These are phyloP conservation scores for Ensete glaucum DNA, from an alignment of 176 grass and related monocot genomes.

Conservation along the genomic window DNA sequence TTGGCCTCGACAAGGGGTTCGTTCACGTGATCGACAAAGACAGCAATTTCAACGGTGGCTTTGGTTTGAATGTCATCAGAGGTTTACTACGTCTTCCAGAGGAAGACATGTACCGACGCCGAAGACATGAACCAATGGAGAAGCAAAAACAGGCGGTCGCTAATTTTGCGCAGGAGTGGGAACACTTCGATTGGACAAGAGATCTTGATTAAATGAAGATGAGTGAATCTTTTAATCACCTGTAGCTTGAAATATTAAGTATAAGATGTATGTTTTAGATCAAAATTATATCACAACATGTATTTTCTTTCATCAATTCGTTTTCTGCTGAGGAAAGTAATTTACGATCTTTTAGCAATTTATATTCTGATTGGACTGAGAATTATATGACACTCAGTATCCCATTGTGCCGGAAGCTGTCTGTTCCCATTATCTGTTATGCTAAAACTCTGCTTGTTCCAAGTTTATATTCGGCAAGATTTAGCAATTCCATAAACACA, in stretches of 20 bases:
- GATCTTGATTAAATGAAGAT: slow-evolving; percentile 40
- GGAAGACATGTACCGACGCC: slow-evolving; percentile 74
- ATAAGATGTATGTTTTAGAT: background rate
- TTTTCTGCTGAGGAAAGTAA: background rate
- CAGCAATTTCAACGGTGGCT: slow-evolving; percentile 57
- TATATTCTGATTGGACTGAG: no score
- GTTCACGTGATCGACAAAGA: slow-evolving; percentile 95
- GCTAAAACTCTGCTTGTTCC: no score
- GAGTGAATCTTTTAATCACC: background rate
- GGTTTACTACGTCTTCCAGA: slow-evolving; percentile 65
- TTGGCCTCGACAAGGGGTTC: slow-evolving; percentile 70
- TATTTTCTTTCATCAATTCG: background rate
- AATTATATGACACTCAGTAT: no score
- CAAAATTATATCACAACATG: background rate
- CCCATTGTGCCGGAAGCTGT: no score
- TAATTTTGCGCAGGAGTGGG: slow-evolving; percentile 58
- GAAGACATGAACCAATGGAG: slow-evolving; percentile 58
- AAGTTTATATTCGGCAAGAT: no score
- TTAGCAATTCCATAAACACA: no score
- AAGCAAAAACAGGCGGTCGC: slow-evolving; percentile 54
- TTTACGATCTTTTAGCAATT: no score
- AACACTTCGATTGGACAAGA: slow-evolving; percentile 81
- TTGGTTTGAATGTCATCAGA: slow-evolving; percentile 76
- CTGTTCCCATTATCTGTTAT: no score
- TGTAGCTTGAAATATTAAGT: background rate